Evolutionary conservation across 2,329 filamentous ascomycete genomes (phyloP), one percentile per base, ranked within the genome.

Genomic region (Stylonectria norvegica): DNA sequence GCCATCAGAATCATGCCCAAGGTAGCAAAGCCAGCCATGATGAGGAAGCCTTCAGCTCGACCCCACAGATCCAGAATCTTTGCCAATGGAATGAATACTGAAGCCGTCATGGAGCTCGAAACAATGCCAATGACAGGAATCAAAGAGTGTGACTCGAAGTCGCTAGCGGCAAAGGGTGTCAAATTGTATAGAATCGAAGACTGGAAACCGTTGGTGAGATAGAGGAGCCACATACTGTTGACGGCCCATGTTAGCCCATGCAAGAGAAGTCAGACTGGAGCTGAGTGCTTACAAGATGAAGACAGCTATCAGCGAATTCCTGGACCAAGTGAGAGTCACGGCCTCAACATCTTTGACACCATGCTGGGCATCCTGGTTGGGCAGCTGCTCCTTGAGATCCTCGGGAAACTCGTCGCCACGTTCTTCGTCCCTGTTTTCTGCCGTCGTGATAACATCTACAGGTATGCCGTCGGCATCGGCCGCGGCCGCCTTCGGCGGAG

Each of bases 41-140:
- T 50, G 20, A 73, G 63, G 53, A 80, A 79, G 10, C 78, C 80
- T 50, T 81, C 72, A 12, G 79, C 72, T 36, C 80, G 75, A 34
- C 78, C 81, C 67, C 78, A 84, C 19, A 83, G 62, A 60, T 85
- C 76, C 34, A 83, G 68, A 17, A 82, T 65, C 57, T 83, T 84
- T 22, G 81, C 59, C 56, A 82, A 68, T 2, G 80, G 78, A 4
- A 83, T 75, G 52, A 81, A 82, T 18, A 78, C 69, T 6, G 81
- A 75, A 23, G 78, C 81, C 50, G 69, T 62, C 53, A 81, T 76
- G 39, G 73, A 65, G 47, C 63, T 68, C 4, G 76, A 62, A 1
- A 83, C 70, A 28, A 81, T 73, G 22, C 67, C 63, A 34, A 78
- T 74, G 16, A 76, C 68, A 2, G 71, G 68, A 15, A 78, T 58